Conservation (phyloP, 257 asterid species). For the Nyctanthes arbortristis region DNA sequence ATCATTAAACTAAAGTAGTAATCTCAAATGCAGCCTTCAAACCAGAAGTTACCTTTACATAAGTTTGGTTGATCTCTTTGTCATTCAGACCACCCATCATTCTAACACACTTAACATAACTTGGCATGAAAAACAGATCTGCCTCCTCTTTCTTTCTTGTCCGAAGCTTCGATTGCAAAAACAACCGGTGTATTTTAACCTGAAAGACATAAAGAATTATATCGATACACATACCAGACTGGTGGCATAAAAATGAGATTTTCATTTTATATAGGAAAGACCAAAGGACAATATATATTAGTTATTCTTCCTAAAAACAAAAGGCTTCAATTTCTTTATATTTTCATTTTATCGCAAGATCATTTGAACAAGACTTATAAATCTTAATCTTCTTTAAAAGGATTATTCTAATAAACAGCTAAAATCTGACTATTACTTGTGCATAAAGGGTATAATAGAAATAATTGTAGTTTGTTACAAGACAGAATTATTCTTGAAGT, state of each 20-base stretch:
- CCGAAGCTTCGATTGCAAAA: constrained; percentile 66
- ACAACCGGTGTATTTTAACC: constrained; percentile 90
- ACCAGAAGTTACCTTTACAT: constrained; percentile 62
- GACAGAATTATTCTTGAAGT: no score
- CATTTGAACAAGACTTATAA: background rate
- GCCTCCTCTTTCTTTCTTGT: constrained; percentile 81
- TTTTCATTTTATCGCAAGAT: background rate
- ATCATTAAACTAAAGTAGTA: constrained; percentile 23
- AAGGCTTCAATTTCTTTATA: background rate
- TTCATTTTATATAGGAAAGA: background rate
- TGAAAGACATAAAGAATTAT: constrained; percentile 28
- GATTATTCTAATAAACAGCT: no score
- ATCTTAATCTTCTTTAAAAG: no score
- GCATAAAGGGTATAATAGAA: no score
- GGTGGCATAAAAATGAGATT: background rate
- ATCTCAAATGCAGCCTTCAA: constrained; percentile 14
- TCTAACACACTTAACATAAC: constrained; percentile 87
- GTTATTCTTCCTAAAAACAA: background rate
- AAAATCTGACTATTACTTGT: no score
- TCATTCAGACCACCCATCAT: constrained; percentile 92
- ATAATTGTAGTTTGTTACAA: no score
- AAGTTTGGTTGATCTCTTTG: constrained; percentile 89
- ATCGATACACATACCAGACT: no score
- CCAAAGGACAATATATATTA: no score
- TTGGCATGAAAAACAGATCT: constrained; percentile 85